Conservation (phyloP, 305 asterid genomes). For the Withania somnifera region DNA sequence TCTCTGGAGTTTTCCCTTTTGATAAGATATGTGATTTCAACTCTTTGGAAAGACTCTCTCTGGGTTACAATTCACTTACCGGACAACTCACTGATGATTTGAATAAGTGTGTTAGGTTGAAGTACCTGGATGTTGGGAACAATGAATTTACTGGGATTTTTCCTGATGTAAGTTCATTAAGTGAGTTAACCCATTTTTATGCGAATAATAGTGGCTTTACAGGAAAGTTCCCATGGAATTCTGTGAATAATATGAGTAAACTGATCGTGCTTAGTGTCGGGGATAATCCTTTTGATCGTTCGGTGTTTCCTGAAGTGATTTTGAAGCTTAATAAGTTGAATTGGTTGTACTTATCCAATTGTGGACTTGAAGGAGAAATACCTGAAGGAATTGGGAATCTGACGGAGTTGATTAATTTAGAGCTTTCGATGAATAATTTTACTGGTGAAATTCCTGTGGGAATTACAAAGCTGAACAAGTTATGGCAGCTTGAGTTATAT, state of each 20-base stretch:
- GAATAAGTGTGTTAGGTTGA: conserved; percentile 38
- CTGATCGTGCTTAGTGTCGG: conserved; percentile 58
- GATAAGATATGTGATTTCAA: conserved; percentile 35
- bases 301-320: conserved; percentile 42
- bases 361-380: conserved; percentile 52
- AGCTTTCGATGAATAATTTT: conserved; percentile 38
- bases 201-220: conserved; percentile 59
- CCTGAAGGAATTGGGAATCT: conserved; percentile 66
- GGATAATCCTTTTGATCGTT: conserved; percentile 39
- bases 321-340: conserved; percentile 27
- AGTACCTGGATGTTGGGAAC: conserved; percentile 55
- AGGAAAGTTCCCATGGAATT: conserved; percentile 59
- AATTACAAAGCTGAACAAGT: conserved; percentile 45
- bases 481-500: conserved; percentile 72
- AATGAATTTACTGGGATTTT: conserved; percentile 47
- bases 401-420: conserved; percentile 35
- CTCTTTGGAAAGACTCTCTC: conserved; percentile 48
- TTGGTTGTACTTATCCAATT: conserved; percentile 64
- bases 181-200: conserved; percentile 33
- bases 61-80: conserved; percentile 37
- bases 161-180: conserved; percentile 42
- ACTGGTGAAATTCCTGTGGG: conserved; percentile 58
- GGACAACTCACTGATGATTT: conserved; percentile 40
- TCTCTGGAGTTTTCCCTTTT: conserved; percentile 39
- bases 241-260: conserved; percentile 32